phyloP scores from a whole-genome alignment of 106 monocot species.

The Posidonia australis region DNA sequence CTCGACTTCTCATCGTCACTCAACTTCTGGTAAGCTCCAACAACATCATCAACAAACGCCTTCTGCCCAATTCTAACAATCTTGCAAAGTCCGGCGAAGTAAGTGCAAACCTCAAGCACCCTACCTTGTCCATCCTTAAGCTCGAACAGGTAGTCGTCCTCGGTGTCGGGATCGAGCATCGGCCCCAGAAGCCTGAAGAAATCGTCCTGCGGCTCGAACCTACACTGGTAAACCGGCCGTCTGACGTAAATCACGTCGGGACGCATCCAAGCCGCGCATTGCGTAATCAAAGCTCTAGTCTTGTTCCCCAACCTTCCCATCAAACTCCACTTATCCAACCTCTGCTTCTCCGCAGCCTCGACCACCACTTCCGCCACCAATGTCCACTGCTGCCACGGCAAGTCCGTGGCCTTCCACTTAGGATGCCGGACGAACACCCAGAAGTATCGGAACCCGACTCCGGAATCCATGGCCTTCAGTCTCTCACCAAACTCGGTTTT shows the following conservation, averaged over 20 bases:
- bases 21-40: constrained; percentile 70
- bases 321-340: constrained; percentile 86
- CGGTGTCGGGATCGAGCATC: constrained; percentile 70
- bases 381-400: constrained; percentile 92
- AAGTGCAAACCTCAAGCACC: constrained; percentile 42
- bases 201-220: constrained; percentile 89
- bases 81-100: constrained; percentile 79
- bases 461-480: constrained; percentile 27
- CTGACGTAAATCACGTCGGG: constrained; percentile 91
- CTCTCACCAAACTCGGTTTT: constrained; percentile 36
- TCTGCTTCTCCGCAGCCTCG: constrained; percentile 35
- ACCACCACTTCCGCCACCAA: constrained; percentile 63
- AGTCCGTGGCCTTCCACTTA: constrained; percentile 53
- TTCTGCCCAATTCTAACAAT: constrained; percentile 62
- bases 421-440: constrained; percentile 97
- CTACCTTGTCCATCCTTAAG: constrained; percentile 27
- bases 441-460: constrained; percentile 45
- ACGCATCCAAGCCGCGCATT: constrained; percentile 88
- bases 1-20: constrained; percentile 55
- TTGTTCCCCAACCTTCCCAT: constrained; percentile 81
- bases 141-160: constrained; percentile 45
- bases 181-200: constrained; percentile 65
- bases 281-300: constrained; percentile 47
- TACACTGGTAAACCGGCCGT: constrained; percentile 76
- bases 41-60: constrained; percentile 92